phyloP scores from a whole-genome alignment of 2,329 filamentous ascomycete genomes.

The Bipolaris victoriae region DNA sequence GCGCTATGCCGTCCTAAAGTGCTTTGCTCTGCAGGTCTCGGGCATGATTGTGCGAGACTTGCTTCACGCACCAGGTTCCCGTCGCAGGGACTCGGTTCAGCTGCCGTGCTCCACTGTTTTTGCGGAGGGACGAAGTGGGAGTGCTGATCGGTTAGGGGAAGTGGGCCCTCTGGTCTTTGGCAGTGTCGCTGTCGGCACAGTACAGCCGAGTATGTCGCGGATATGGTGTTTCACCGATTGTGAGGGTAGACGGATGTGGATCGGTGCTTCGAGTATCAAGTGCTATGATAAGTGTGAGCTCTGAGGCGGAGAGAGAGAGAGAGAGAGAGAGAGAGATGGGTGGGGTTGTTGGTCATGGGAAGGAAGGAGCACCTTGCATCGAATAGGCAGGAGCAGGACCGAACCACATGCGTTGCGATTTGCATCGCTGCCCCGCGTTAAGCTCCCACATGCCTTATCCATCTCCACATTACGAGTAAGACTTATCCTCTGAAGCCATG shows the following conservation, averaged over 20 bases:
- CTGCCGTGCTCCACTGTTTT: constrained; percentile 24
- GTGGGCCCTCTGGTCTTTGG: constrained; percentile 17
- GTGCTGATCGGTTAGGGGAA: constrained; percentile 9
- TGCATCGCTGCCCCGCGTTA: neutral
- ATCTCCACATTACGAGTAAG: neutral
- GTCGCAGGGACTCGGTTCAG: constrained; percentile 18
- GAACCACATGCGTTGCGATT: neutral
- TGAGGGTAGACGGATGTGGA: neutral
- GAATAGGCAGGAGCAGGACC: neutral
- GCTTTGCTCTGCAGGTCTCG: constrained; percentile 4
- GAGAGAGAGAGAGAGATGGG: neutral
- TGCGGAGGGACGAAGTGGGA: constrained; percentile 17
- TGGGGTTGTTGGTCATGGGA: neutral
- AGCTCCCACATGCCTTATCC: neutral
- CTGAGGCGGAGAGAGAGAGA: neutral
- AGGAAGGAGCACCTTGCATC: constrained; percentile 3
- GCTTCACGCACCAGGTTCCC: constrained; percentile 15
- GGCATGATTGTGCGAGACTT: constrained; percentile 7
- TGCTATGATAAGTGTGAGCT: neutral
- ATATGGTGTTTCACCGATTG: neutral
- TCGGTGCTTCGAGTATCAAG: neutral
- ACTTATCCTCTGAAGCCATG: constrained; percentile 39
- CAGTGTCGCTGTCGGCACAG: constrained; percentile 11
- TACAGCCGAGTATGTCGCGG: constrained; percentile 2
- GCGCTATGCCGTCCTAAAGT: constrained; percentile 7